A percentile compares a stretch with the other conserved stretches of the same genome.
phyloP scores from a whole-genome alignment of 371 early-diverging fungal species.

The Capillidium rhysosporum region DNA sequence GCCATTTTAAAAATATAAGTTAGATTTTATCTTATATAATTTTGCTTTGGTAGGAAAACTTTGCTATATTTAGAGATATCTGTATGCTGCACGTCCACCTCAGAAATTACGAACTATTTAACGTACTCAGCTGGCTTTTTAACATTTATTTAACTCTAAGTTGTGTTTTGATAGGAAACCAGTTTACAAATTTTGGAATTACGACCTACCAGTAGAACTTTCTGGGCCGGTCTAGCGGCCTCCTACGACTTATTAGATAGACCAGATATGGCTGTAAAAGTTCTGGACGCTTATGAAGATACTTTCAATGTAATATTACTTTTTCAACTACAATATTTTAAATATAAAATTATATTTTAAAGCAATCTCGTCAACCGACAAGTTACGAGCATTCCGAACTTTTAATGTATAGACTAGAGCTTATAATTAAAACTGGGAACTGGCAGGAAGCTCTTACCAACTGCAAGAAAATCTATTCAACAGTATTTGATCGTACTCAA shows the following conservation, averaged over 20 bases:
- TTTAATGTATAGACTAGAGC: slow-evolving; percentile 45
- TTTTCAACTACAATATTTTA: not conserved
- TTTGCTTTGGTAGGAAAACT: slow-evolving; percentile 40
- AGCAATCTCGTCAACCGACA: slow-evolving; percentile 2
- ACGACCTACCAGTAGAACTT: slow-evolving; percentile 41
- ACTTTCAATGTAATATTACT: slow-evolving; percentile 35
- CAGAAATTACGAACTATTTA: slow-evolving; percentile 67
- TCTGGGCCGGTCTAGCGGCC: slow-evolving; percentile 75
- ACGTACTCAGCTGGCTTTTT: slow-evolving; percentile 26
- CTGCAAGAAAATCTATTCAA: slow-evolving; percentile 38
- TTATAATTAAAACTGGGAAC: slow-evolving; percentile 66
- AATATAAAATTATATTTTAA: not conserved
- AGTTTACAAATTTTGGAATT: slow-evolving; percentile 43
- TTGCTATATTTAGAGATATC: slow-evolving; percentile 77
- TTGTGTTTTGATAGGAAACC: slow-evolving; percentile 24
- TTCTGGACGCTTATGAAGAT: slow-evolving; percentile 44
- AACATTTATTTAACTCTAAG: not conserved
- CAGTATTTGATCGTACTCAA: slow-evolving; percentile 46
- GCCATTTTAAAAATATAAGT: not conserved
- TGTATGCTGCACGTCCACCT: slow-evolving; percentile 73
- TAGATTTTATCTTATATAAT: too few species aligned
- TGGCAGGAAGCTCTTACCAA: slow-evolving; percentile 49
- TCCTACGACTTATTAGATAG: slow-evolving; percentile 64
- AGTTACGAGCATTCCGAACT: slow-evolving; percentile 62
- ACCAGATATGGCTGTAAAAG: slow-evolving; percentile 47